Percentiles rank a stretch among this genome's conserved stretches.
Evolutionary conservation across 495 filamentous ascomycete genomes (phyloP).

Genomic region (Penicillium soppii): DNA sequence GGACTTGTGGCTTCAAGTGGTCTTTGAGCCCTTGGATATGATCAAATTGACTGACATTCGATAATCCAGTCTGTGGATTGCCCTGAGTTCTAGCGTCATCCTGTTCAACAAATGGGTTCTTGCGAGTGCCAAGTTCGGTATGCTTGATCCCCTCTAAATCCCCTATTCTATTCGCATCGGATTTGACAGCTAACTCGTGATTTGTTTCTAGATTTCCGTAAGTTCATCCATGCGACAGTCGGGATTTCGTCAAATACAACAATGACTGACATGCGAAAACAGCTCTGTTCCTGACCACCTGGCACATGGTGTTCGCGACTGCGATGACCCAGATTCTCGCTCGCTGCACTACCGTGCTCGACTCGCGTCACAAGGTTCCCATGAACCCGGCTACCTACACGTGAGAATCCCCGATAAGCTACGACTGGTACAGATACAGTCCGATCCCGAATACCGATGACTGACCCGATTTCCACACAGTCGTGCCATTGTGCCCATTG

Average conservation of each 20-base stretch:
- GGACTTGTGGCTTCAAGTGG: background rate
- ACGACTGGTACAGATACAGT: background rate
- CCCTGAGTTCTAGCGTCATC: constrained; percentile 84
- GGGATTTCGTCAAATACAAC: background rate
- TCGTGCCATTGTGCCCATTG: constrained; percentile 80
- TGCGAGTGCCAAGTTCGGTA: constrained; percentile 72
- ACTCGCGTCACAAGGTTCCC: constrained; percentile 80
- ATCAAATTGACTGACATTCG: constrained; percentile 8
- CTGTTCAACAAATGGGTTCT: constrained; percentile 98
- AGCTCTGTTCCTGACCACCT: constrained; percentile 79
- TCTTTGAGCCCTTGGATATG: too few species aligned
- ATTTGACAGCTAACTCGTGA: constrained; percentile 16
- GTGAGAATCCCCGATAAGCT: constrained; percentile 28
- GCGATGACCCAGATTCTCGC: constrained; percentile 83
- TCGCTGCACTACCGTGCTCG: constrained; percentile 73
- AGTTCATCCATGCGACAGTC: constrained; percentile 3
- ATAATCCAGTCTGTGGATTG: constrained; percentile 73
- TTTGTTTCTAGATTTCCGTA: constrained; percentile 39
- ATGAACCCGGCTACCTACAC: constrained; percentile 83
- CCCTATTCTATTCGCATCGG: constrained; percentile 2
- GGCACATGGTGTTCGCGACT: constrained; percentile 82
- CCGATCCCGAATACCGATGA: background rate
- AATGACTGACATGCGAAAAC: background rate
- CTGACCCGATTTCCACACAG: constrained; percentile 14
- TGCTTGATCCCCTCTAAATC: constrained; percentile 31